These are phyloP conservation scores for Aaosphaeria pasadenensis DNA, from an alignment of 2,329 filamentous ascomycete species.

Conservation along the genomic window DNA sequence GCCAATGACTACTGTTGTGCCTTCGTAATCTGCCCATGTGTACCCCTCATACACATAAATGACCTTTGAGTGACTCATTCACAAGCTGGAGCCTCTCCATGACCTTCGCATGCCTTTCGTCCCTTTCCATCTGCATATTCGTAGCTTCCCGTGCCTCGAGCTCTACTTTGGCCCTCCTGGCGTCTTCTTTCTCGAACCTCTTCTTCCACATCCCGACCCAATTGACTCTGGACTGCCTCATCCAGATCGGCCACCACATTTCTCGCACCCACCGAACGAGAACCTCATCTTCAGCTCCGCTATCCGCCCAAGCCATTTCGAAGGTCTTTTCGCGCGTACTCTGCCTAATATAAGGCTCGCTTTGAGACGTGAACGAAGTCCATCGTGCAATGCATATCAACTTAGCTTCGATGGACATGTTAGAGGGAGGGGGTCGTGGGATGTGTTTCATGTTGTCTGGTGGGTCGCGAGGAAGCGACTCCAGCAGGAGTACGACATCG, in stretches of 20 bases:
- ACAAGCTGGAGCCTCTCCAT: neutral
- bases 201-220: slow-evolving; percentile 22
- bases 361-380: slow-evolving; percentile 16
- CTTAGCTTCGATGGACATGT: slow-evolving; percentile 18
- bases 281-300: slow-evolving; percentile 9
- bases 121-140: slow-evolving; percentile 1
- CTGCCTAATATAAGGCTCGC: slow-evolving; percentile 9
- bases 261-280: slow-evolving; percentile 14
- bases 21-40: neutral
- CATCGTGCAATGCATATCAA: slow-evolving; percentile 25
- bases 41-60: neutral
- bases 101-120: slow-evolving; percentile 1
- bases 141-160: neutral
- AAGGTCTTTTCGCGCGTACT: slow-evolving; percentile 18
- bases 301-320: slow-evolving; percentile 17
- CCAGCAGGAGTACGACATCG: slow-evolving; percentile 8
- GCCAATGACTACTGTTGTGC: neutral
- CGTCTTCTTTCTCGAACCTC: slow-evolving; percentile 18
- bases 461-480: slow-evolving; percentile 11
- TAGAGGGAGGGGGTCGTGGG: slow-evolving; percentile 11
- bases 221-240: slow-evolving; percentile 17
- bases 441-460: slow-evolving; percentile 3
- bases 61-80: neutral
- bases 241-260: slow-evolving; percentile 25
- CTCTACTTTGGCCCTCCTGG: slow-evolving; percentile 5